A percentile compares a stretch with the other conserved stretches of the same genome.
Conservation (phyloP, 148 eudicot species). For the Fagopyrum esculentum region DNA sequence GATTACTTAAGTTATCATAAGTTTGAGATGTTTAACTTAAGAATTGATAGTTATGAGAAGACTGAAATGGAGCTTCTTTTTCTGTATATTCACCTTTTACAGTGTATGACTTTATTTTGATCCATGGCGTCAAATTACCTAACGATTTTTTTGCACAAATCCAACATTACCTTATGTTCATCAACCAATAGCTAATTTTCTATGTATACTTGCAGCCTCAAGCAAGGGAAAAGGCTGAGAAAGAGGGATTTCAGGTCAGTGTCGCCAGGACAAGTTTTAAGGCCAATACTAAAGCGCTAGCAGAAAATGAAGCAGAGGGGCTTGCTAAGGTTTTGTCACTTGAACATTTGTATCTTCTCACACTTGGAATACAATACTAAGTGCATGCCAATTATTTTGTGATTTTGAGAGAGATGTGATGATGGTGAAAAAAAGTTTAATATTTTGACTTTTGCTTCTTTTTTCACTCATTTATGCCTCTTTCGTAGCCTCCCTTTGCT, state of each 20-base stretch:
- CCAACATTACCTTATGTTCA: not conserved
- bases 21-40: not conserved
- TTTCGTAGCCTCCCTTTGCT: not conserved
- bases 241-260: slow-evolving; percentile 84
- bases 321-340: slow-evolving; percentile 67
- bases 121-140: not conserved
- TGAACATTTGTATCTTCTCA: not conserved
- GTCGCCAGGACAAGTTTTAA: slow-evolving; percentile 96
- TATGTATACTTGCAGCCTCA: slow-evolving; percentile 55
- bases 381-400: not conserved
- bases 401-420: not conserved
- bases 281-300: slow-evolving; percentile 98
- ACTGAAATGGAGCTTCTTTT: not conserved
- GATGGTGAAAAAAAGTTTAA: not conserved
- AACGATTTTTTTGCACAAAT: not conserved
- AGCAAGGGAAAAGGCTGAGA: slow-evolving; percentile 92
- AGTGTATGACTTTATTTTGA: not conserved
- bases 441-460: not conserved
- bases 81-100: not conserved
- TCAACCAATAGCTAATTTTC: not conserved
- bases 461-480: not conserved
- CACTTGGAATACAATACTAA: not conserved
- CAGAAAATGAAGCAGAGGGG: slow-evolving; percentile 99
- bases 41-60: not conserved
- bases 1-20: not conserved